Base-by-base conservation (phyloP, 495 filamentous ascomycete genomes). In the Annulohypoxylon bovei region DNA sequence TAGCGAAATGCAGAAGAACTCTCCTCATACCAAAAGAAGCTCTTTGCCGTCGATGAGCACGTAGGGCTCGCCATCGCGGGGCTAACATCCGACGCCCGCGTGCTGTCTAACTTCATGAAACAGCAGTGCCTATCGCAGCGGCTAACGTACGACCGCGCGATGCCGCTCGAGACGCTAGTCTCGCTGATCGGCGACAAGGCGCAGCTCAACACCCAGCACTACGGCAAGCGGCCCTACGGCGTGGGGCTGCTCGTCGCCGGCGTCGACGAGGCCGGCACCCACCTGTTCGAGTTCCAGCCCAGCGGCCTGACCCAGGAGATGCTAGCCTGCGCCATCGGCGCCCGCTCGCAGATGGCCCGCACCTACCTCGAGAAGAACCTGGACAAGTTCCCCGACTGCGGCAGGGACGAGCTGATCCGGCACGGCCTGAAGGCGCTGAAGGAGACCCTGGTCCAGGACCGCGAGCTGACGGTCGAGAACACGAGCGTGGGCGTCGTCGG, bases 101-200 rank as follows among this genome's bases (percentile, higher is more conserved):
- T 99, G 76, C 94, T 99, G 75, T 97, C 94, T 85, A 98, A 98
- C 88, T 98, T 97, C 87, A 98, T 99, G 95, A 98, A 98, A 84
- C 93, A 97, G 82, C 95, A 98, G 82, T 96, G 92, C 55, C 93
- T 99, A 73, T 91, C 93, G 77, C 93, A 93, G 63, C 93, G 93
- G 76, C 91, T 99, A 76, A 96, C 94, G 62, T 98, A 97, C 87
- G 94, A 90, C 81, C 95, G 95, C 53, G 88, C 93, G 62, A 94
- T 99, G 74, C 92, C 92, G 14, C 83, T 98, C 77, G 88, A 93
- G 77, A 90, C 91, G 30, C 92, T 98, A 71, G 93, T 97, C 56
- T 84, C 87, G 22, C 89, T 93, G 79, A 98, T 99, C 78, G 95
- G 90, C 73, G 93, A 97, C 81, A 95, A 97, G 81, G 95, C 95